phyloP scores from a whole-genome alignment of 2,329 filamentous ascomycete species.

The Tolypocladium inflatum region DNA sequence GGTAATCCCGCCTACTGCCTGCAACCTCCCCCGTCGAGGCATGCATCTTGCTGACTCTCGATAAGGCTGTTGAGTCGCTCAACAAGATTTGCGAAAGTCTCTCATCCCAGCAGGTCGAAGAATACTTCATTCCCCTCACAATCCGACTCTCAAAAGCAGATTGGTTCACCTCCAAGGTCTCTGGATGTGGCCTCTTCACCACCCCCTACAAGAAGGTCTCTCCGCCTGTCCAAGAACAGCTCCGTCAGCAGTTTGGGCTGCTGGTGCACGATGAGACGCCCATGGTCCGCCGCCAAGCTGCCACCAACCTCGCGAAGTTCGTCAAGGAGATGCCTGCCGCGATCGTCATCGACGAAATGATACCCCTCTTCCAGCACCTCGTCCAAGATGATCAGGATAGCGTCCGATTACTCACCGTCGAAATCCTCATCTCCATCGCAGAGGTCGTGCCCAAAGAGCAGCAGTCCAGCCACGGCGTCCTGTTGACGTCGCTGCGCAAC shows the following conservation, averaged over 20 bases:
- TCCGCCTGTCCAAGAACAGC: conserved; percentile 76
- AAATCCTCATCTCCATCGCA: conserved; percentile 91
- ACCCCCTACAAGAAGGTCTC: conserved; percentile 88
- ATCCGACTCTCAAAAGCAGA: conserved; percentile 96
- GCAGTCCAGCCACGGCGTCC: conserved; percentile 88
- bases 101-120: conserved; percentile 86
- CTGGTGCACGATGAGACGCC: conserved; percentile 97
- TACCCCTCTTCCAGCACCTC: conserved; percentile 95
- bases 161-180: conserved; percentile 99
- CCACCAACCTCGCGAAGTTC: conserved; percentile 94
- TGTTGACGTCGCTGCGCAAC: conserved; percentile 81
- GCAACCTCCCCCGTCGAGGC: neutral
- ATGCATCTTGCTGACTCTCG: conserved; percentile 4
- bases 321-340: conserved; percentile 91
- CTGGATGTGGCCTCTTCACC: conserved; percentile 90
- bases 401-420: conserved; percentile 88
- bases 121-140: conserved; percentile 93
- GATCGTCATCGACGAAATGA: conserved; percentile 96
- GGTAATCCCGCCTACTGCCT: conserved; percentile 41
- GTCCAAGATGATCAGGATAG: conserved; percentile 96
- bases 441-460: conserved; percentile 98
- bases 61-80: conserved; percentile 89
- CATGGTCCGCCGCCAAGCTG: conserved; percentile 95
- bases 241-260: conserved; percentile 84
- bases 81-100: conserved; percentile 98